Base-by-base conservation (phyloP, 2,329 filamentous ascomycete species). In the Fusarium proliferatum region DNA sequence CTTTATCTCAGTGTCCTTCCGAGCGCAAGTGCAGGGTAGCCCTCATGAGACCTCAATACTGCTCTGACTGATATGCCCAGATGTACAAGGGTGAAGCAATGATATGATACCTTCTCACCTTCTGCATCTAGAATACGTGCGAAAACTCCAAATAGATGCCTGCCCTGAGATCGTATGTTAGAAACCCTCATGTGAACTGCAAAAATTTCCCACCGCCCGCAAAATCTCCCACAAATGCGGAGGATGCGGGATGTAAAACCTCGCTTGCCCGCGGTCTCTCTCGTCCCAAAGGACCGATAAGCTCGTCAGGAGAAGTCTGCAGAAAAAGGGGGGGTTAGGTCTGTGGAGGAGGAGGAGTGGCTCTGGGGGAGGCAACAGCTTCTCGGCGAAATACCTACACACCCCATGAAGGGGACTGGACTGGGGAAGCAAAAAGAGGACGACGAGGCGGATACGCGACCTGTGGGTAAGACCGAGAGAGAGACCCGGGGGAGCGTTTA, bases 241-340 rank as follows among this genome's bases (percentile, higher is more conserved):
- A 69, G 67, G 67, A 69, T 69, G 65, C 66, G 67, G 67, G 67
- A 69, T 69, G 19, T 23, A n/a, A 61, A 56, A 59, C 23, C 52
- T 69, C 67, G 59, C 59, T 69, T 69, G 67, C 67, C 67, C 66
- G 33, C 65, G 34, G 34, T 34, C 41, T 46, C 46, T 67, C 52
- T 39, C 13, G 63, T 45, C 58, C 46, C 52, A 69, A 69, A 64
- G 66, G 66, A 69, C 67, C 65, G 67, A 69, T 69, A 69, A 64
- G 65, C 51, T 48, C 38, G 39, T 46, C 67, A 67, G 49, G 65
- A 63, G 45, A 46, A 69, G 30, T 39, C 38, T 36, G 46, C 53
- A 43, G 45, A 39, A 62, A 67, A 69, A 61, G 42, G 17, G 58
- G 65, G 61, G 33, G 34, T 17, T 8, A 45, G 10, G 11, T n/a